Evolutionary conservation across 805 yeast genomes (phyloP), one percentile per base, ranked within the genome.

Genomic region (Hanseniaspora pseudoguilliermondii): DNA sequence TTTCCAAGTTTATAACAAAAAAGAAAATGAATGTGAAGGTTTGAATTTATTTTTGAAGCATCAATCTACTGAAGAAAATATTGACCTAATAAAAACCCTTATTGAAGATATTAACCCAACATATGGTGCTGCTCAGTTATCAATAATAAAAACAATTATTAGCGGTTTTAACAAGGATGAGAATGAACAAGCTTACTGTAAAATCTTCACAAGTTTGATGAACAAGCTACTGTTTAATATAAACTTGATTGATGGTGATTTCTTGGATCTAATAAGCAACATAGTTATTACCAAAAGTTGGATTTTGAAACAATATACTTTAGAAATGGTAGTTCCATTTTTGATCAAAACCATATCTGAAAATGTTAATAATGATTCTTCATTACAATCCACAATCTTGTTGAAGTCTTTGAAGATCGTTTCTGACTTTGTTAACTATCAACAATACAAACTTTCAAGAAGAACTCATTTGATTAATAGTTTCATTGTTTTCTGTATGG

Each of bases 401-500:
- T 49, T 54, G 20, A n/a, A 63, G 55, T 56, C 63, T 0, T 50
- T 58, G 13, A 58, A 40, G 1, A 69, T 80, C 0, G 61, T 84
- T 27, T 82, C 95, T 0, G 75, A 76, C 39, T 68, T 86, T 2
- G 65, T 90, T 9, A 69, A 87, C 29, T 75, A 75, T 63, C 93
- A 87, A 62, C 76, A 96, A 54, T 78, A 72, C 64, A 77, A 88
- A 62, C 69, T 90, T 20, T 73, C 83, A 0, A 80, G 82, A 39
- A 79, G 97, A 64, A 82, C 86, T 63, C 95, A 88, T 65, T 63
- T 89, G 47, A 60, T 88, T 2, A 69, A 79, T 8, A 61, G 72
- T 0, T 65, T 76, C 1, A 71, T 84, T 46, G 71, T 75, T 15
- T 69, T 78, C 3, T 67, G 83, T 49, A 67, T 91, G 64, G 75